Evolutionary conservation across 2,329 filamentous ascomycete species (phyloP).

Genomic region (Talaromyces funiculosus): DNA sequence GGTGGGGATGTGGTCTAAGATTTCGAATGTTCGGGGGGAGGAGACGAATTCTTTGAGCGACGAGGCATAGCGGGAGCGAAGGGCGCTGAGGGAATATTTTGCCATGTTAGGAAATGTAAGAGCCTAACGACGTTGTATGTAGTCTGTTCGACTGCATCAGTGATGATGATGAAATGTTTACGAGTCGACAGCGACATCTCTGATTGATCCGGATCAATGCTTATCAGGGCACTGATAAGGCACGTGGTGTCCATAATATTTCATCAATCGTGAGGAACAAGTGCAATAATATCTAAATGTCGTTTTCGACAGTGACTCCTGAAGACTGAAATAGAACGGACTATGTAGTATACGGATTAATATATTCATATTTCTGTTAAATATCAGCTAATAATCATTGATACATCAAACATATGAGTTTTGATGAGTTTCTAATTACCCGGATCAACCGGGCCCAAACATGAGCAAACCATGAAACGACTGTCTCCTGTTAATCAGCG

Average conservation of each 20-base stretch:
- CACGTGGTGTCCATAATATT: background rate
- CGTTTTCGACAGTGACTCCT: too few species aligned
- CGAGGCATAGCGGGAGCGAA: constrained; percentile 35
- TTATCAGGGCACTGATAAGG: constrained; percentile 3
- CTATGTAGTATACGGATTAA: background rate
- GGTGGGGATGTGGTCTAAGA: constrained; percentile 25
- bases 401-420: background rate
- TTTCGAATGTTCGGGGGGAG: constrained; percentile 32
- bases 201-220: background rate
- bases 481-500: constrained; percentile 1
- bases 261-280: background rate
- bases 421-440: background rate
- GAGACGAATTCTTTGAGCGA: constrained; percentile 41
- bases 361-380: background rate
- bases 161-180: background rate
- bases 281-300: too few species aligned
- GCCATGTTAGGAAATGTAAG: background rate
- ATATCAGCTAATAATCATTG: background rate
- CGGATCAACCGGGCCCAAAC: background rate
- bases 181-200: background rate
- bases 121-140: background rate
- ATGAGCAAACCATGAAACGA: background rate
- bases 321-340: too few species aligned
- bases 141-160: background rate
- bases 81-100: constrained; percentile 13